A percentile compares a stretch with the other conserved stretches of the same genome.
phyloP scores from a whole-genome alignment of 2,329 filamentous ascomycete genomes.

The Juglanconis oblonga region DNA sequence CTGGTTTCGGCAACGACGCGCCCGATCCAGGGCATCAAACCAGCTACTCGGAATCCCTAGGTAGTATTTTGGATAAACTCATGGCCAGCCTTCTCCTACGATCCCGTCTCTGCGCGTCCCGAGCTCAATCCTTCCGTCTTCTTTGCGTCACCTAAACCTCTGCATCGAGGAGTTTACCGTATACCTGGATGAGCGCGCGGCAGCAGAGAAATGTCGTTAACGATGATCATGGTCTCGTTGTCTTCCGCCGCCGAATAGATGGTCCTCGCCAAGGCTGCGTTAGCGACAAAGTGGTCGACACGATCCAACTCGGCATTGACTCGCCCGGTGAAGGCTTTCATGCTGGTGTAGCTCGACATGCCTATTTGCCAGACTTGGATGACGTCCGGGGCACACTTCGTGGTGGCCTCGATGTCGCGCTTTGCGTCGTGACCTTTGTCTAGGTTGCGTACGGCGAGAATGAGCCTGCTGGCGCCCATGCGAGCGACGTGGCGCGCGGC shows the following conservation, averaged over 20 bases:
- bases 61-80: too few relatives aligned
- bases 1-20: too few relatives aligned
- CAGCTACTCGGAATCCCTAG: too few relatives aligned
- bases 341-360: slow-evolving; percentile 3
- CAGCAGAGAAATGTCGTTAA: slow-evolving; percentile 28
- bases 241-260: not conserved
- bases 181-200: too few relatives aligned
- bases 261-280: slow-evolving; percentile 10
- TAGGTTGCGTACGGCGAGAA: slow-evolving; percentile 20
- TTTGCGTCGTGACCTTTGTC: slow-evolving; percentile 18
- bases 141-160: too few relatives aligned
- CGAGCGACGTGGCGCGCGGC: slow-evolving; percentile 7
- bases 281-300: slow-evolving; percentile 15
- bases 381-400: not conserved
- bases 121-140: too few relatives aligned
- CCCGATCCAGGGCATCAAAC: too few relatives aligned
- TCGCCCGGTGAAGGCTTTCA: not conserved
- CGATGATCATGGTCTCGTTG: slow-evolving; percentile 19
- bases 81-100: too few relatives aligned
- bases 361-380: slow-evolving; percentile 12
- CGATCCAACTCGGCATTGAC: slow-evolving; percentile 5
- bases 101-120: too few relatives aligned
- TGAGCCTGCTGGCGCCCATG: slow-evolving; percentile 17
- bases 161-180: too few relatives aligned
- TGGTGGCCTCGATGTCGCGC: slow-evolving; percentile 2